Evolutionary conservation across 2,329 filamentous ascomycete genomes (phyloP), one percentile per base, ranked within the genome.

Genomic region (Apiospora malaysiana): DNA sequence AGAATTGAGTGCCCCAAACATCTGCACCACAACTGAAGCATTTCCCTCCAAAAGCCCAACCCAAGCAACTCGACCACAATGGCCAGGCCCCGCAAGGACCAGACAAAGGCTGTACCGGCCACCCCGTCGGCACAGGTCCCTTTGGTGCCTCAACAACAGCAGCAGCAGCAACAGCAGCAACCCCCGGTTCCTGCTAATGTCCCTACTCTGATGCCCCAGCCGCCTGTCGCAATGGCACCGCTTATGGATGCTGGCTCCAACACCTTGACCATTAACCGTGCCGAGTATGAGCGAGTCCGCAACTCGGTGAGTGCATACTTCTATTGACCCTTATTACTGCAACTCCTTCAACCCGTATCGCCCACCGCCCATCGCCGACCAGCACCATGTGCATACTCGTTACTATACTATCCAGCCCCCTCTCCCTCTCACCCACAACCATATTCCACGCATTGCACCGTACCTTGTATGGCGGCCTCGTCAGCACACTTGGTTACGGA

Each of bases 271-370:
- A 79, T 78, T 56, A 89, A 93, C 74, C 90, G 94, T 73, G 87
- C 92, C 71, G 91, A 94, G 71, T 92, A 93, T 80, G 88, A 93
- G 72, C 88, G 91, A 79, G 94, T 94, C 67, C 90, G 94, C 78
- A 94, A 97, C 80, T 91, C 90, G 80, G 94, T 97, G 91, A 88
- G 93, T 84, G 21, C 9, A 37, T 56, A 32, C 43, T 45, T 68
- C n/a, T 27, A 23, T 21, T 47, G 16, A 25, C 16, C 1, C 16
- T 21, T 10, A 18, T 12, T n/a, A 21, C 56, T 40, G 56, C 56
- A 63, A 59, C 32, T 32, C 51, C 32, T 40, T 12, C 32, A 63
- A 40, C 7, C 56, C 21, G n/a, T 63, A 3, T 40, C 32, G 18
- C 21, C 49, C 49, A 32, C 6, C 32, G 32, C 32, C 49, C 18